Conservation (phyloP, 768 basidiomycete species). For the Candolleomyces aberdarensis region DNA sequence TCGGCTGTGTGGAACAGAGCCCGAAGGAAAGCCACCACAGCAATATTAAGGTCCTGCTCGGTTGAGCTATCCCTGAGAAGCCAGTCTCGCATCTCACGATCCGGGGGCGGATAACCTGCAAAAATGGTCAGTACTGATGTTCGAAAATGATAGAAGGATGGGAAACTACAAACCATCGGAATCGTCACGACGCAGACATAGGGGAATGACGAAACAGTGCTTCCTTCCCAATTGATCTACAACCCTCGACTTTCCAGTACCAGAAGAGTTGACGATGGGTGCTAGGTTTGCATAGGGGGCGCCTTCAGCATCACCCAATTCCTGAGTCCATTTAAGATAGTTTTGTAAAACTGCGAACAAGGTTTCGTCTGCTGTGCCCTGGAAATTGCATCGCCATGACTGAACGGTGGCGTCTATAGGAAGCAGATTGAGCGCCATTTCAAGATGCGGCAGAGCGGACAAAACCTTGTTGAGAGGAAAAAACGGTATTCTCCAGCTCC, state of each 20-base stretch:
- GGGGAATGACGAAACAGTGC: background rate
- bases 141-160: background rate
- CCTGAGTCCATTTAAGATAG: background rate
- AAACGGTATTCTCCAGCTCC: background rate
- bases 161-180: background rate
- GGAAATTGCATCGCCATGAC: background rate
- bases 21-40: background rate
- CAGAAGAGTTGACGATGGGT: background rate
- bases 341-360: background rate
- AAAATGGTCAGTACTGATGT: background rate
- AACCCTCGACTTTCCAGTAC: background rate
- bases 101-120: background rate
- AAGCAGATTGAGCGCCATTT: background rate
- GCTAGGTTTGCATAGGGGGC: background rate
- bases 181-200: background rate
- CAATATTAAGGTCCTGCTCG: background rate
- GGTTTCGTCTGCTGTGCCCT: background rate
- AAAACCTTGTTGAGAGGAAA: background rate
- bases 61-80: background rate
- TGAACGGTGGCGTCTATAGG: background rate
- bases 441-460: background rate
- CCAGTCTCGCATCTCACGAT: background rate
- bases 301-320: background rate
- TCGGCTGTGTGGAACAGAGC: background rate
- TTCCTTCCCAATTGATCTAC: background rate